Conservation (phyloP, 805 yeast genomes). For the Candida hispaniensis region DNA sequence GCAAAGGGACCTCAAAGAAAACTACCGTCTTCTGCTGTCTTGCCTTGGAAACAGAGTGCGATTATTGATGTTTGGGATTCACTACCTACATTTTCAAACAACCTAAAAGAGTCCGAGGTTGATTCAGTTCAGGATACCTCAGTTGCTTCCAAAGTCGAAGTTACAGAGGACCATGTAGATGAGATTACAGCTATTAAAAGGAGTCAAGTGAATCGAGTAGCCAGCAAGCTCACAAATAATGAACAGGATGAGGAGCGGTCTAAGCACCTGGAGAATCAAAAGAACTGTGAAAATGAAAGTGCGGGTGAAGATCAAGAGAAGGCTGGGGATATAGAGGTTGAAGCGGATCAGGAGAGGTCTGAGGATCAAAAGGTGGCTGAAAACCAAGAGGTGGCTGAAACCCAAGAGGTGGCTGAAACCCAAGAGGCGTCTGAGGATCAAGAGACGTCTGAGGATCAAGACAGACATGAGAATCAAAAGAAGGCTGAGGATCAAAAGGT, state of each 20-base stretch:
- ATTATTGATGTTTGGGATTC: slow-evolving; percentile 9
- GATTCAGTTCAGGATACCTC: neutral
- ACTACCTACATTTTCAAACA: neutral
- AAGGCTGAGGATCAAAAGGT: neutral
- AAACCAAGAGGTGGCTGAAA: neutral
- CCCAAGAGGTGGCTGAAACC: neutral
- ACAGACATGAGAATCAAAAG: neutral
- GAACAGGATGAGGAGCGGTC: too few species aligned
- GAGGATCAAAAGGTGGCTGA: too few species aligned
- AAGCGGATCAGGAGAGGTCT: neutral
- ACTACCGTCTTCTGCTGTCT: slow-evolving; percentile 8
- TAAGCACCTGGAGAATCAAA: too few species aligned
- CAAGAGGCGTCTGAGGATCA: neutral
- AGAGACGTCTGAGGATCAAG: neutral
- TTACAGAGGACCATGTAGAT: too few species aligned
- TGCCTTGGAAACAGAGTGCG: slow-evolving; percentile 4
- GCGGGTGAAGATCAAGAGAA: neutral
- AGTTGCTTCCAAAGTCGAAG: neutral
- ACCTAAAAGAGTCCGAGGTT: neutral
- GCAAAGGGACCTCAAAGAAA: slow-evolving; percentile 13
- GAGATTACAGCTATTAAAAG: too few species aligned
- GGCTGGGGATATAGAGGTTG: neutral
- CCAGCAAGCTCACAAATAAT: too few species aligned
- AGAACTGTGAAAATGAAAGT: neutral
- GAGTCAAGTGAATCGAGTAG: too few species aligned